Conservation (phyloP, 75 land plant species). For the Larix kaempferi region DNA sequence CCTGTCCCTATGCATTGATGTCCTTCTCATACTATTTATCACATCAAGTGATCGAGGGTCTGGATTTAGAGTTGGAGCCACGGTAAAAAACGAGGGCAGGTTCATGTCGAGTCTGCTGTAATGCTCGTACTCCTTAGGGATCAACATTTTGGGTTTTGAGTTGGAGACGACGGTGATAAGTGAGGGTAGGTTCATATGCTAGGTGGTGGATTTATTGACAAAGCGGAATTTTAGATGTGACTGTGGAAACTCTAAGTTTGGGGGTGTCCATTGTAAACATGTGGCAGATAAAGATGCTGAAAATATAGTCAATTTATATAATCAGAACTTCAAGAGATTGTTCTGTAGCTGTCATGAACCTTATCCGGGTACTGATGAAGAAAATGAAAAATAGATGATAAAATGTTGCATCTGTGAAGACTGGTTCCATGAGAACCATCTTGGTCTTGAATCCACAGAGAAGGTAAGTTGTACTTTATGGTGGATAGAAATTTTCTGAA, state of each 20-base stretch:
- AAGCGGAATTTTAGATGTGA: slow-evolving; percentile 90
- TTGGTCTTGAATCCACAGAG: slow-evolving; percentile 70
- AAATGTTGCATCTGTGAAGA: slow-evolving; percentile 95
- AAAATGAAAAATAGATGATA: slow-evolving; percentile 31
- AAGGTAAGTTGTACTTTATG: no score
- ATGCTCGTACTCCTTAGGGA: no score
- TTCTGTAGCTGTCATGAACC: slow-evolving; percentile 35
- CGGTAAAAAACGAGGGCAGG: no score
- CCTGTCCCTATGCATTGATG: no score
- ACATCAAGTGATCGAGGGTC: no score
- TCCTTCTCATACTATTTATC: no score
- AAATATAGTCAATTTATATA: slow-evolving; percentile 45
- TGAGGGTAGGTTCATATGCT: no score
- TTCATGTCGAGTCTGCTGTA: no score
- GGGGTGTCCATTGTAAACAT: slow-evolving; percentile 71
- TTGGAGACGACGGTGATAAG: no score
- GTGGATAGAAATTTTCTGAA: not conserved
- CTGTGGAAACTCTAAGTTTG: slow-evolving; percentile 96
- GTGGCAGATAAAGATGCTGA: slow-evolving; percentile 67
- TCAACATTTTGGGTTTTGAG: no score
- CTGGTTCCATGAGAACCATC: slow-evolving; percentile 97
- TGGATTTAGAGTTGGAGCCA: no score
- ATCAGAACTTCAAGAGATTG: slow-evolving; percentile 38
- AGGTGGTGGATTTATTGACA: slow-evolving; percentile 88
- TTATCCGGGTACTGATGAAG: slow-evolving; percentile 30